Evolutionary conservation across 345 rosid species (phyloP), one percentile per base, ranked within the genome.

Genomic region (Trapa incisa): DNA sequence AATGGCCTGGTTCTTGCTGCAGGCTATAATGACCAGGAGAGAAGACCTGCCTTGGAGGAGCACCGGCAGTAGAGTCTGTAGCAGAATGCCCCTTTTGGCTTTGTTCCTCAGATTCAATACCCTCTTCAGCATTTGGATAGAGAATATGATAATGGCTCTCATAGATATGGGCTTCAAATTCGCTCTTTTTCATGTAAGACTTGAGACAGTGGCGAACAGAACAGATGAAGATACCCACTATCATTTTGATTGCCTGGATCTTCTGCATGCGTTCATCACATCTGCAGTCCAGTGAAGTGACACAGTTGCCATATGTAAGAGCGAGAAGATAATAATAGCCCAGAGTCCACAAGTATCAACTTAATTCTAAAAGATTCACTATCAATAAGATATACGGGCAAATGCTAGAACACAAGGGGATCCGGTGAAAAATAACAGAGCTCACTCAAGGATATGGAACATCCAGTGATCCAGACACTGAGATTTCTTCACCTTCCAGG

Each of bases 161-260:
- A 56, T 87, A 81, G 42, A 91, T 87, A 77, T 94, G 97, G 53
- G 81, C 76, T 74, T 91, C 96, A 67, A 94, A 94, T 33, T 94
- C 97, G 3, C 67, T 48, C 74, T 82, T 89, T 80, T 91, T 91
- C 66, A 94, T 57, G 79, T 91, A 94, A 41, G 99, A 94, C 73
- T 83, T 89, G 35, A 94, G 91, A 76, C 99, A 94, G 74, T 94
- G 96, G 72, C 97, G 97, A 64, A 97, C 99, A 62, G 99, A 97
- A 84, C 99, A 91, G 56, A 94, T 84, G 82, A 85, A 91, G 75
- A 94, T 85, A 64, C 99, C 96, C 73, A 89, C 97, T 97, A 94
- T 89, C 79, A 94, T 81, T 80, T 91, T 94, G 75, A 94, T 94
- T 13, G 97, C 86, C 74, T 94, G 97, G 64, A 94, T 94, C 84